Base-by-base conservation (phyloP, 768 basidiomycete species). In the Podaxis pistillaris region DNA sequence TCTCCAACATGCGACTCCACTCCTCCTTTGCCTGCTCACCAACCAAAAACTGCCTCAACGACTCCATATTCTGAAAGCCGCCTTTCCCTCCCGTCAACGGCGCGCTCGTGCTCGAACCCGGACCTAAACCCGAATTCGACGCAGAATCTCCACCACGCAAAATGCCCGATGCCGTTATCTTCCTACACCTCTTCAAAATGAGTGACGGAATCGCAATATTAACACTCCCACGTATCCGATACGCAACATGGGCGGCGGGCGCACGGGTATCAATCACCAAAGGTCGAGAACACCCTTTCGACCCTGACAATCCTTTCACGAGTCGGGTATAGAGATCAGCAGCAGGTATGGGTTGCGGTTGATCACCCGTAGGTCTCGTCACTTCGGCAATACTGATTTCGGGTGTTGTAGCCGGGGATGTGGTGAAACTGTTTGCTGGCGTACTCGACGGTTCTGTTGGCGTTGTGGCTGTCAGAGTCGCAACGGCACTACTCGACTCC, bases 121-220 rank as follows among this genome's bases (percentile, higher is more conserved):
- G 60, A 53, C 28, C 44, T 0, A 38, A n/a, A 19, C 38, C 24
- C 6, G 60, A 53, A 47, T 46, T 46, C 6, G 19, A 36, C 13
- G 24, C 22, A 13, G 41, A 44, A 19, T 49, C 52, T 41, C 38
- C 38, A 36, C 47, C 49, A 17, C 49, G 49, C 15, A 60, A 5
- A 8, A 41, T 40, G 8, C 53, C 41, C 12, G 60, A 37, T n/a
- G 60, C 60, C 28, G 60, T 62, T 17, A 88, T 85, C 70, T 90
- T 91, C 64, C 86, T 81, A 65, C 83, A 89, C 19, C 94, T 87
- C 73, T 94, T 94, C 67, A 95, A 85, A 69, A 97, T 94, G 69
- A 97, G 85, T 26, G 92, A 90, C 0, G 95, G 94, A 47, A 97
- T 91, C 36, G 89, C 89, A 53, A 97, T 81, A 74, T 95, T 95